Evolutionary conservation across 805 yeast genomes (phyloP).

Genomic region (Lachancea sp.): DNA sequence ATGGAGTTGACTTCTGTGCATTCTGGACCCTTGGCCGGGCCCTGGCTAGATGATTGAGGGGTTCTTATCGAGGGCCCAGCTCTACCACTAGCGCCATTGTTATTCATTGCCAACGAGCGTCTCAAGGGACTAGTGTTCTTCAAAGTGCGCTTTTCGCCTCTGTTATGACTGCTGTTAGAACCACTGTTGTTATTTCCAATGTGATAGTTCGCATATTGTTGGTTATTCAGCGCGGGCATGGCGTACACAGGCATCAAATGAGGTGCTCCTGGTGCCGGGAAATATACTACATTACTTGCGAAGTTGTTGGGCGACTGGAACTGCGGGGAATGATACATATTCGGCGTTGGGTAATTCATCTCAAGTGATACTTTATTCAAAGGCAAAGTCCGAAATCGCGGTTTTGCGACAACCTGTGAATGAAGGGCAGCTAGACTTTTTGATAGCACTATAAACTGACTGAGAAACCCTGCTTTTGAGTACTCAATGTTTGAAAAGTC

Average conservation of each 20-base stretch:
- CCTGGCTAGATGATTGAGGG: neutral
- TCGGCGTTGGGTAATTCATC: neutral
- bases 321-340: neutral
- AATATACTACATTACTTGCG: neutral
- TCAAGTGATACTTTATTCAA: neutral
- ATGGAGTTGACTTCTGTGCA: neutral
- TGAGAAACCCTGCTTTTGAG: too few species aligned
- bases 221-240: neutral
- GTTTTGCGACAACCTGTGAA: too few species aligned
- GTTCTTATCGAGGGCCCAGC: neutral
- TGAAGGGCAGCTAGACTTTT: too few species aligned
- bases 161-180: neutral
- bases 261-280: neutral
- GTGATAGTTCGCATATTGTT: neutral
- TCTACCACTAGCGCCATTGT: neutral
- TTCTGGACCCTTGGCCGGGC: neutral
- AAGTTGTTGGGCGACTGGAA: neutral
- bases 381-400: neutral
- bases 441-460: too few species aligned
- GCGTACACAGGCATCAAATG: constrained; percentile 1
- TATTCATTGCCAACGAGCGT: neutral
- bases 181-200: neutral
- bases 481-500: too few species aligned
- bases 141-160: constrained; percentile 1
- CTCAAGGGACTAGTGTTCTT: constrained; percentile 4